A percentile compares a stretch with the other conserved stretches of the same genome.
These are phyloP conservation scores for Pichia pseudocactophila DNA, from an alignment of 805 yeast genomes.

Conservation along the genomic window DNA sequence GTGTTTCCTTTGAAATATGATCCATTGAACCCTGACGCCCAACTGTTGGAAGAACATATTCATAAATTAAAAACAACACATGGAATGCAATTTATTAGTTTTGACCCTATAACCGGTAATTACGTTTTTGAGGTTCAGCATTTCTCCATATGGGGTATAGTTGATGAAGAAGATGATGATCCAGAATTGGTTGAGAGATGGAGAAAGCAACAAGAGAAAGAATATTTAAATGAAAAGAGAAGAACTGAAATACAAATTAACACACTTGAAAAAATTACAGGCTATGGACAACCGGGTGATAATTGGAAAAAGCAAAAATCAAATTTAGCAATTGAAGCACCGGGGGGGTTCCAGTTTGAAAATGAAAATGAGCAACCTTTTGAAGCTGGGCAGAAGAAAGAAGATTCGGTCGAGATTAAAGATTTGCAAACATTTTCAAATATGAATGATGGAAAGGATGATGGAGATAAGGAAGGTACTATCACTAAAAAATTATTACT, in stretches of 20 bases:
- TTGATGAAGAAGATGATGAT: conserved; percentile 56
- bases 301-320: conserved; percentile 24
- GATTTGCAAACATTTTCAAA: no score
- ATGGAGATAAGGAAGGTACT: background rate
- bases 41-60: conserved; percentile 32
- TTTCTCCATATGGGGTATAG: conserved; percentile 90
- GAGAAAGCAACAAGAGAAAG: conserved; percentile 21
- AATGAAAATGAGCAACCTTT: background rate
- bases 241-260: conserved; percentile 13
- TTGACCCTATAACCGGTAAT: conserved; percentile 61
- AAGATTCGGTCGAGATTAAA: conserved; percentile 14
- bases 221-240: conserved; percentile 13
- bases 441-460: background rate
- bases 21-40: conserved; percentile 25
- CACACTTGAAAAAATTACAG: conserved; percentile 18
- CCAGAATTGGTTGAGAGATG: conserved; percentile 31
- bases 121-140: conserved; percentile 85
- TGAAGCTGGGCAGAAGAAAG: background rate
- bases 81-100: conserved; percentile 76
- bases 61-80: conserved; percentile 41
- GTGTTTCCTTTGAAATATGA: conserved; percentile 39
- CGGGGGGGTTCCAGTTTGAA: conserved; percentile 23
- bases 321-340: conserved; percentile 15
- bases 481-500: background rate
- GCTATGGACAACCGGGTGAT: conserved; percentile 12